Conservation (phyloP, 768 basidiomycete genomes). For the Cystofilobasidium capitatum region DNA sequence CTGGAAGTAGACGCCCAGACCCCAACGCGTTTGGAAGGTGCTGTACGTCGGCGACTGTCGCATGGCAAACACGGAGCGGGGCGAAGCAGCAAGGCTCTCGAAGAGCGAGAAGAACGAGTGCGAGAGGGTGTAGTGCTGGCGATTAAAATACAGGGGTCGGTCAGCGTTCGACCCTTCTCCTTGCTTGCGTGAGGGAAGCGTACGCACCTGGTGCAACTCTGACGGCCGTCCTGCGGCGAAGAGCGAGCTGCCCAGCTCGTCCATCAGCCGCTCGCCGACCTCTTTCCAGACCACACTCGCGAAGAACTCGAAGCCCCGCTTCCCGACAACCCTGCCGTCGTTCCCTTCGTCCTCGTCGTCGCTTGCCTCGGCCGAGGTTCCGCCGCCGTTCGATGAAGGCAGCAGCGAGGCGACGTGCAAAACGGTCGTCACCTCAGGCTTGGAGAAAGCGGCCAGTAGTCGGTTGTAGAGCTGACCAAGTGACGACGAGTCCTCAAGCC, state of each 20-base stretch:
- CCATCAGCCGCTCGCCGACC: slow-evolving; percentile 65
- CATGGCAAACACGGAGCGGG: slow-evolving; percentile 59
- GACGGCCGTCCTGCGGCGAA: slow-evolving; percentile 88
- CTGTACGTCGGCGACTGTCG: slow-evolving; percentile 59
- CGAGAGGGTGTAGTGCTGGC: slow-evolving; percentile 72
- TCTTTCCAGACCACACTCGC: slow-evolving; percentile 84
- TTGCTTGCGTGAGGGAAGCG: not conserved
- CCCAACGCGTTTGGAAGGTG: slow-evolving; percentile 79
- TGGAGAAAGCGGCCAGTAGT: not conserved
- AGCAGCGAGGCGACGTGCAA: not conserved
- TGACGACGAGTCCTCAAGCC: not conserved
- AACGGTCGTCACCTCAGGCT: not conserved
- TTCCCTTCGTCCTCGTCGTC: slow-evolving; percentile 1
- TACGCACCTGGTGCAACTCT: slow-evolving; percentile 71
- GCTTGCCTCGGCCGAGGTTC: not conserved
- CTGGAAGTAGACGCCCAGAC: slow-evolving; percentile 93
- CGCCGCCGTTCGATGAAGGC: not conserved
- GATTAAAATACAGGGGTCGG: not conserved
- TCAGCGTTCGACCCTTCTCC: not conserved
- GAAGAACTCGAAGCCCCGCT: slow-evolving; percentile 64
- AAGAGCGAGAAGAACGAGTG: slow-evolving; percentile 71
- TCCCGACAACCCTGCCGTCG: slow-evolving; percentile 1
- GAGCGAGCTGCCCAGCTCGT: slow-evolving; percentile 67
- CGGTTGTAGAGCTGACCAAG: not conserved
- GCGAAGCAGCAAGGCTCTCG: slow-evolving; percentile 71